Evolutionary conservation across 169 alveolate species (phyloP).

Genomic region (Perkinsus marinus): DNA sequence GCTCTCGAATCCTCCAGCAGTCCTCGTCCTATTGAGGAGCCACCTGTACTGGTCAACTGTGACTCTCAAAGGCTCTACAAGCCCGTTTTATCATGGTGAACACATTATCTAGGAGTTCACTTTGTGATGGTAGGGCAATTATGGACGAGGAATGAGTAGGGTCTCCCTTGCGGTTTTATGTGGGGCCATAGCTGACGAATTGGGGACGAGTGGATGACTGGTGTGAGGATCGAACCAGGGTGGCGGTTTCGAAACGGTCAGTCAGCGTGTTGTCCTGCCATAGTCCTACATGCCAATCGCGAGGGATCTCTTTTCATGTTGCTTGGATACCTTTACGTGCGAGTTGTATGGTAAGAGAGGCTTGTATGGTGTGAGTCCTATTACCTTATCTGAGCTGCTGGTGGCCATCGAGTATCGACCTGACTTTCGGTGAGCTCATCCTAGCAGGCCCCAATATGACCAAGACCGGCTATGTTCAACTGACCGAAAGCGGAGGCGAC

Average conservation of each 20-base stretch:
- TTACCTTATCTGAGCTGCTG: not conserved
- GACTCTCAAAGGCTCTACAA: not conserved
- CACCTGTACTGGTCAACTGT: not conserved
- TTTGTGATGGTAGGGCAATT: not conserved
- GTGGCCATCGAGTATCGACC: not conserved
- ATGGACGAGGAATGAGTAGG: not conserved
- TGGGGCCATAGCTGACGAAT: not conserved
- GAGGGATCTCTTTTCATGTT: not conserved
- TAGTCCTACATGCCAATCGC: not conserved
- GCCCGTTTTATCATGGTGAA: not conserved
- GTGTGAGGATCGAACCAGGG: not conserved
- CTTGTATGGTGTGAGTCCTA: no score
- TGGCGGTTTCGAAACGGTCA: not conserved
- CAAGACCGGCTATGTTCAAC: not conserved
- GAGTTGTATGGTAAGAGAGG: no score
- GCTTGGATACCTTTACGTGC: slow-evolving; percentile 2
- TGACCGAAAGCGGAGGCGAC: no score
- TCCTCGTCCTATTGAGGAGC: not conserved
- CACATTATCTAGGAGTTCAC: not conserved
- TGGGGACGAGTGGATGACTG: not conserved
- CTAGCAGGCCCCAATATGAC: not conserved
- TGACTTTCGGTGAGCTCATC: not conserved
- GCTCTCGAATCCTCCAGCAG: not conserved
- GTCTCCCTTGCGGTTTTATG: not conserved
- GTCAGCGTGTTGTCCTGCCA: no score